Conservation (phyloP, 2,329 filamentous ascomycete genomes). For the Cytospora mali region DNA sequence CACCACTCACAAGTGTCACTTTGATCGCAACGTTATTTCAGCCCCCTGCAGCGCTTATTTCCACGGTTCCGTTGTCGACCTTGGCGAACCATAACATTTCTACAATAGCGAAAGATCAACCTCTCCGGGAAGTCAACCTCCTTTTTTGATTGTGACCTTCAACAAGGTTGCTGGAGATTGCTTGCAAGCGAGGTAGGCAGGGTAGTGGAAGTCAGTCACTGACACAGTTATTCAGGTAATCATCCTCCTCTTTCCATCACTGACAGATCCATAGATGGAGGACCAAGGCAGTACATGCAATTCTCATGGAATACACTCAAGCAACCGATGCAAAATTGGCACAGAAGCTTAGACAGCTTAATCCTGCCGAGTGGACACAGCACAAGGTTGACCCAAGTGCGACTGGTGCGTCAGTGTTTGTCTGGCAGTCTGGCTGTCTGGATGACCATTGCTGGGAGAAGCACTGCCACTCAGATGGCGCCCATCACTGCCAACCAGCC, state of each 20-base stretch:
- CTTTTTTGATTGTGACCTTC: background rate
- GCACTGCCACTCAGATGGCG: conserved; percentile 24
- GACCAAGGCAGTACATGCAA: too few relatives aligned
- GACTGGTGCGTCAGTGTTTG: background rate
- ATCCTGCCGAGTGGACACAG: too few relatives aligned
- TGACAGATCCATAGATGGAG: too few relatives aligned
- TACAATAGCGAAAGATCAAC: background rate
- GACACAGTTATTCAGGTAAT: too few relatives aligned
- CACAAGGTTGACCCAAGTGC: background rate
- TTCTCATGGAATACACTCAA: too few relatives aligned
- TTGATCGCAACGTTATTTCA: conserved; percentile 1
- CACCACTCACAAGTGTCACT: background rate
- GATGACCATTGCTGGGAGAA: background rate
- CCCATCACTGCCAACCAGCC: conserved; percentile 1
- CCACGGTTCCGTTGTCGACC: background rate
- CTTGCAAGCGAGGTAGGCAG: background rate
- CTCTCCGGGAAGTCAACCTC: background rate
- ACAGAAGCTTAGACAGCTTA: too few relatives aligned
- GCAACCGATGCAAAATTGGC: too few relatives aligned
- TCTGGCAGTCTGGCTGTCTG: background rate
- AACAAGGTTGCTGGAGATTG: background rate
- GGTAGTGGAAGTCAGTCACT: background rate
- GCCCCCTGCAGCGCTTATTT: conserved; percentile 1
- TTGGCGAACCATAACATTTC: background rate
- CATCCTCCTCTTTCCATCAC: too few relatives aligned